phyloP scores from a whole-genome alignment of 2,329 filamentous ascomycete species.

The Microascus cirrosus region DNA sequence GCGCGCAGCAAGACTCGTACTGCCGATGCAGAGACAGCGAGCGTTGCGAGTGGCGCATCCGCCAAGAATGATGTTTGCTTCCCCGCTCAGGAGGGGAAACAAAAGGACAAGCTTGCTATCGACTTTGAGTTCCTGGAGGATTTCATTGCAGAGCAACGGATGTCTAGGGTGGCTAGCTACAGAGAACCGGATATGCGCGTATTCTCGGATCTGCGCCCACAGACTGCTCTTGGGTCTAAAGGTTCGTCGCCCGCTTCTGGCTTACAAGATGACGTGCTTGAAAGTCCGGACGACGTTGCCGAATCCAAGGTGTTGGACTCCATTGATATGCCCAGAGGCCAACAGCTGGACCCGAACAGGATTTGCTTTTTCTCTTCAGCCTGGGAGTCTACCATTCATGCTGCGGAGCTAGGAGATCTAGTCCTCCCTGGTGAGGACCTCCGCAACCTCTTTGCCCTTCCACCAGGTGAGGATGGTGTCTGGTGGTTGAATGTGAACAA shows the following conservation, averaged over 20 bases:
- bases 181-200: conserved; percentile 35
- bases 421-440: conserved; percentile 84
- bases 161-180: conserved; percentile 35
- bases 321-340: conserved; percentile 10
- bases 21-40: conserved; percentile 50
- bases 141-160: conserved; percentile 60
- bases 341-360: conserved; percentile 54
- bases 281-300: conserved; percentile 26
- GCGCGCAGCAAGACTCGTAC: conserved; percentile 46
- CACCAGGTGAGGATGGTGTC: conserved; percentile 60
- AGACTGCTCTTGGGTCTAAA: conserved; percentile 7
- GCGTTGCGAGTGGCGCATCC: conserved; percentile 54
- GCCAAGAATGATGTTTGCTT: conserved; percentile 87
- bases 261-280: conserved; percentile 44
- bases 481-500: conserved; percentile 98
- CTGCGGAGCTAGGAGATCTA: conserved; percentile 76
- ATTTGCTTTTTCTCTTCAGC: conserved; percentile 98
- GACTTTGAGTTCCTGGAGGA: conserved; percentile 93
- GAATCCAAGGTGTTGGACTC: conserved; percentile 20
- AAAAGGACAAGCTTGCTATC: conserved; percentile 66
- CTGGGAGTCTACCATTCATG: conserved; percentile 86
- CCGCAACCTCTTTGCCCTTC: conserved; percentile 68
- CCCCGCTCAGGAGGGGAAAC: conserved; percentile 57
- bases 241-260: conserved; percentile 22
- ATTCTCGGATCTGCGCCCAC: conserved; percentile 51